A percentile compares a stretch with the other conserved stretches of the same genome.
These are phyloP conservation scores for Pseudoneurospora amorphoporcata DNA, from an alignment of 495 filamentous ascomycete species.

Conservation along the genomic window DNA sequence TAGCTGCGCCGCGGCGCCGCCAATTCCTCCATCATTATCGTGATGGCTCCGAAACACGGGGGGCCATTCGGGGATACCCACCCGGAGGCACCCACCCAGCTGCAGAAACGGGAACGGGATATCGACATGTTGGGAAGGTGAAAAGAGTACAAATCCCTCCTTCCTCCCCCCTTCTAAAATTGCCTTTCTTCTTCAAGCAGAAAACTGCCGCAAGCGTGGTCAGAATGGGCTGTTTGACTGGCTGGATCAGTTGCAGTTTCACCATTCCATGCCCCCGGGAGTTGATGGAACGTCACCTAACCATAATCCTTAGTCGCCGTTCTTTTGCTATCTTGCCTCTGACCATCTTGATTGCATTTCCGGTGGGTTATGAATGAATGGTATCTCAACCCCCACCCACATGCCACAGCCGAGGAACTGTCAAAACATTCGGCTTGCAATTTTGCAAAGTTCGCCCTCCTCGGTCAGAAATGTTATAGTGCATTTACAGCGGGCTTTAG, in stretches of 20 bases:
- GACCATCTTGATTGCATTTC: background rate
- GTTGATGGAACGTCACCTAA: background rate
- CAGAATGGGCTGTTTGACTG: background rate
- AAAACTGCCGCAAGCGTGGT: background rate
- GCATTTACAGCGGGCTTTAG: too few species aligned
- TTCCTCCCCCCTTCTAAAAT: background rate
- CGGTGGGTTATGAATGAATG: background rate
- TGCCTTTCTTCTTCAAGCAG: background rate
- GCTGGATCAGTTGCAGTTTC: background rate
- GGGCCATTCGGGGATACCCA: background rate
- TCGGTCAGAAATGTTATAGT: too few species aligned
- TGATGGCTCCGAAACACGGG: background rate
- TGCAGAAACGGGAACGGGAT: background rate
- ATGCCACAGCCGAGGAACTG: background rate
- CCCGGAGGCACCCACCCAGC: background rate
- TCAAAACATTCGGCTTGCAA: too few species aligned
- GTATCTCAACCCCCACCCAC: background rate
- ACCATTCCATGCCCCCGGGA: background rate
- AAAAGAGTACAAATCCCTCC: background rate
- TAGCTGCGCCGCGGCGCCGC: background rate
- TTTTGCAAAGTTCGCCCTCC: too few species aligned
- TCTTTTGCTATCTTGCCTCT: background rate
- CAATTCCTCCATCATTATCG: background rate
- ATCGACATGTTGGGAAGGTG: background rate
- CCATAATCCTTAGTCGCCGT: background rate